phyloP scores from a whole-genome alignment of 202 grass and related monocot genomes.

The Setaria italica region DNA sequence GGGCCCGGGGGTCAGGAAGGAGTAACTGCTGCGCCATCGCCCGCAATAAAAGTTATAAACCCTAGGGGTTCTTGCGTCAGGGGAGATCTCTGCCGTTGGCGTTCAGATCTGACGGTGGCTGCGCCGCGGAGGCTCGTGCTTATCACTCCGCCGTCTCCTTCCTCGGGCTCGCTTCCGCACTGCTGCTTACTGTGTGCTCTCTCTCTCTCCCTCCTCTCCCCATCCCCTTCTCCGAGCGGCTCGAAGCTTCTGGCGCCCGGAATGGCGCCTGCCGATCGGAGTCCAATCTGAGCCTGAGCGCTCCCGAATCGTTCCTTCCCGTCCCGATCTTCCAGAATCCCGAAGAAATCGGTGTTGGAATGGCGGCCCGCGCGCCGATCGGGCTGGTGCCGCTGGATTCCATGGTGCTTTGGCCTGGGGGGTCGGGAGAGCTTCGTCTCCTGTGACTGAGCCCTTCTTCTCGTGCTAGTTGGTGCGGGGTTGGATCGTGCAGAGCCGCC shows the following conservation, averaged over 20 bases:
- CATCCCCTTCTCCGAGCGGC: slow-evolving; percentile 23
- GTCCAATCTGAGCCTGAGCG: slow-evolving; percentile 41
- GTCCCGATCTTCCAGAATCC: slow-evolving; percentile 61
- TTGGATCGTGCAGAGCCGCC: slow-evolving; percentile 35
- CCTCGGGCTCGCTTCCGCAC: slow-evolving; percentile 37
- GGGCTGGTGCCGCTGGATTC: slow-evolving; percentile 39
- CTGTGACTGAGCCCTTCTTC: slow-evolving; percentile 9
- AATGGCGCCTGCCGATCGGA: slow-evolving; percentile 70
- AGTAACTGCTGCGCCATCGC: slow-evolving; percentile 48
- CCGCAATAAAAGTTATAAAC: slow-evolving; percentile 68
- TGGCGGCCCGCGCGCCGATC: slow-evolving; percentile 48
- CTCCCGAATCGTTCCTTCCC: slow-evolving; percentile 41
- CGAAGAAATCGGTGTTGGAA: slow-evolving; percentile 41
- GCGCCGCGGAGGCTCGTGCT: slow-evolving; percentile 52
- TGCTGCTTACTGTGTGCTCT: slow-evolving; percentile 53
- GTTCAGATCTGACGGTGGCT: slow-evolving; percentile 36
- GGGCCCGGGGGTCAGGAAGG: slow-evolving; percentile 39
- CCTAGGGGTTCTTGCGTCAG: slow-evolving; percentile 64
- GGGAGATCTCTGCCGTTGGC: slow-evolving; percentile 45
- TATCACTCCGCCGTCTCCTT: slow-evolving; percentile 64
- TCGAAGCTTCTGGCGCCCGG: slow-evolving; percentile 26
- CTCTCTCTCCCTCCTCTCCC: slow-evolving; percentile 9
- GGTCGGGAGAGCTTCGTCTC: neutral
- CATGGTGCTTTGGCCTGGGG: slow-evolving; percentile 39
- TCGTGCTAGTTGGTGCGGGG: slow-evolving; percentile 14